These are phyloP conservation scores for Macaranga tanarius DNA, from an alignment of 441 rosid species.

Conservation along the genomic window DNA sequence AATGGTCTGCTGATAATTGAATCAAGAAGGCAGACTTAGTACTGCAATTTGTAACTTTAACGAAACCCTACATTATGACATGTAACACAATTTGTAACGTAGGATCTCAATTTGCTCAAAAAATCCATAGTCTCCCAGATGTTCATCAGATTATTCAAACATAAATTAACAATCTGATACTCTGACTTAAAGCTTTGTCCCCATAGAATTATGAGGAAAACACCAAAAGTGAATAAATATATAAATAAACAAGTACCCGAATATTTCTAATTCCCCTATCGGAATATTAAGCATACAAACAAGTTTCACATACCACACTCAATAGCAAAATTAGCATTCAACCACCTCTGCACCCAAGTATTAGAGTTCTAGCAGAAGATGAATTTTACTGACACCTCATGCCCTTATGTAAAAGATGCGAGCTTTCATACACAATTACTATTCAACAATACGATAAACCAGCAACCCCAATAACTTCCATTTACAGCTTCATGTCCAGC, in stretches of 20 bases:
- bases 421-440: not conserved
- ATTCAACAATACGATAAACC: not conserved
- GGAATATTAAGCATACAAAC: not conserved
- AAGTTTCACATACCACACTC: not conserved
- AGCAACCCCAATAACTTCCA: not conserved
- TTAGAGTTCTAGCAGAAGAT: not conserved
- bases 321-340: not conserved
- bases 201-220: not conserved
- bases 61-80: not conserved
- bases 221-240: not conserved
- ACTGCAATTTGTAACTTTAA: not conserved
- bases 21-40: not conserved
- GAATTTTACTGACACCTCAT: not conserved
- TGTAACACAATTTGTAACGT: not conserved
- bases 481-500: constrained; percentile 11
- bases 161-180: not conserved
- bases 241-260: not conserved
- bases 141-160: not conserved
- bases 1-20: not conserved
- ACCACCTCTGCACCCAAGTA: not conserved
- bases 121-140: not conserved
- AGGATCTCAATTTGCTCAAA: too few species aligned
- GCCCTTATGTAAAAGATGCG: not conserved
- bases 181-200: not conserved
- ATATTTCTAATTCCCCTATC: not conserved